Conservation (phyloP, 805 yeast species). For the Cyberlindnera lachancei region DNA sequence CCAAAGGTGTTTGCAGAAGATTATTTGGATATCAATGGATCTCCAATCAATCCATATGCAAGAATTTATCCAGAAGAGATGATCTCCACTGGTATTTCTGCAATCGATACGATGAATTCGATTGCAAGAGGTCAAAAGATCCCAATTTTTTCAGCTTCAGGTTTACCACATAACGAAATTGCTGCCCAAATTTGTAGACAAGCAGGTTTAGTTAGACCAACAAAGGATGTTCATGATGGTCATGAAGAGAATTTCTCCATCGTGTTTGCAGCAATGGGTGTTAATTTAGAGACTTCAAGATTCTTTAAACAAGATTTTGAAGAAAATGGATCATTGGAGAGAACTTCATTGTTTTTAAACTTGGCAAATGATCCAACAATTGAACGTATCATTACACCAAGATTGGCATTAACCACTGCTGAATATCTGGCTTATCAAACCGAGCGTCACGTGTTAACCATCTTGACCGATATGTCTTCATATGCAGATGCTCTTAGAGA, state of each 20-base stretch:
- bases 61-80: constrained; percentile 99
- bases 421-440: constrained; percentile 98
- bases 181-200: constrained; percentile 99
- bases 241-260: constrained; percentile 99
- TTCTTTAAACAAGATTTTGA: constrained; percentile 99
- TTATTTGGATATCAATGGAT: constrained; percentile 95
- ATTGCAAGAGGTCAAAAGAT: constrained; percentile 99
- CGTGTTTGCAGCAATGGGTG: constrained; percentile 99
- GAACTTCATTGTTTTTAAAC: constrained; percentile 93
- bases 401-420: constrained; percentile 97
- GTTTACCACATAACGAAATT: constrained; percentile 98
- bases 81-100: constrained; percentile 98
- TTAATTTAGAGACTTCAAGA: constrained; percentile 94
- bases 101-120: constrained; percentile 98
- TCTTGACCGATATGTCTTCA: constrained; percentile 99
- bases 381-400: constrained; percentile 98
- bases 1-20: constrained; percentile 99
- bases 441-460: constrained; percentile 97
- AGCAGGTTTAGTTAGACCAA: constrained; percentile 98
- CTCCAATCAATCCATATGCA: constrained; percentile 96
- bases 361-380: constrained; percentile 99
- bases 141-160: constrained; percentile 98
- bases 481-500: constrained; percentile 99
- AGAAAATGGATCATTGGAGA: constrained; percentile 96
- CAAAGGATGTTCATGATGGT: constrained; percentile 99